Percentiles rank a stretch among this genome's conserved stretches.
Evolutionary conservation across 495 filamentous ascomycete genomes (phyloP).

Genomic region (Neurospora sp.): DNA sequence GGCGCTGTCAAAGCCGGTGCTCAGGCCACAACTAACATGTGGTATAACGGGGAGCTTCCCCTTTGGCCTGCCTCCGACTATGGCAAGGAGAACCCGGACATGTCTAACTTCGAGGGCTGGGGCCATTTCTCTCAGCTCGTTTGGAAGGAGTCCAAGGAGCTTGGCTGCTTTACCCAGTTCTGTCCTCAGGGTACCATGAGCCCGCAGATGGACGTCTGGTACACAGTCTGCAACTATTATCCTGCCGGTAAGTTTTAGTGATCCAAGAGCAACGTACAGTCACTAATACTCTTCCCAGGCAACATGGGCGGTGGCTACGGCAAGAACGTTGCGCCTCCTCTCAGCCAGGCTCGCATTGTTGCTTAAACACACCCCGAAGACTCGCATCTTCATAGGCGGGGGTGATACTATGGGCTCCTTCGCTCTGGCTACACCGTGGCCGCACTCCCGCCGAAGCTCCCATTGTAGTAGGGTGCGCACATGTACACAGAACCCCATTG

Average conservation of each 20-base stretch:
- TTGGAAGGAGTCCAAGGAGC: conserved; percentile 59
- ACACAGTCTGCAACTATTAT: conserved; percentile 86
- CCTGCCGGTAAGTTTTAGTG: conserved; percentile 46
- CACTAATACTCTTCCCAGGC: conserved; percentile 36
- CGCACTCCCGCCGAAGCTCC: conserved; percentile 14
- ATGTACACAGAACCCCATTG: conserved; percentile 8
- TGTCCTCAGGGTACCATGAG: conserved; percentile 39
- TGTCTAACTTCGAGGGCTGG: conserved; percentile 56
- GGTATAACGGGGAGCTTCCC: conserved; percentile 73
- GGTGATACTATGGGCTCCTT: not conserved
- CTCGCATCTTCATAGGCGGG: not conserved
- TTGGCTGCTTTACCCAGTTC: conserved; percentile 65
- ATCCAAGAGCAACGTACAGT: not conserved
- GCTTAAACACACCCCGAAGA: conserved; percentile 12
- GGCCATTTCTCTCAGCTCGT: conserved; percentile 90
- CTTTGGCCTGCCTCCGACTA: conserved; percentile 28
- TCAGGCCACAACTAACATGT: conserved; percentile 59
- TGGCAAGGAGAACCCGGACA: conserved; percentile 36
- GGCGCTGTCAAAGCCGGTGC: conserved; percentile 41
- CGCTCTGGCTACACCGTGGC: not conserved
- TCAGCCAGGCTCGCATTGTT: conserved; percentile 22
- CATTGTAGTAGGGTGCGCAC: conserved; percentile 25
- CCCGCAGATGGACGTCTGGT: conserved; percentile 31
- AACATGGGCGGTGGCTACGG: conserved; percentile 59
- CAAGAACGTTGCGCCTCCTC: conserved; percentile 49